Percentiles rank a stretch among this genome's conserved stretches.
Evolutionary conservation across 108 stramenopile species (phyloP).

Genomic region (Stephanodiscus triporus): DNA sequence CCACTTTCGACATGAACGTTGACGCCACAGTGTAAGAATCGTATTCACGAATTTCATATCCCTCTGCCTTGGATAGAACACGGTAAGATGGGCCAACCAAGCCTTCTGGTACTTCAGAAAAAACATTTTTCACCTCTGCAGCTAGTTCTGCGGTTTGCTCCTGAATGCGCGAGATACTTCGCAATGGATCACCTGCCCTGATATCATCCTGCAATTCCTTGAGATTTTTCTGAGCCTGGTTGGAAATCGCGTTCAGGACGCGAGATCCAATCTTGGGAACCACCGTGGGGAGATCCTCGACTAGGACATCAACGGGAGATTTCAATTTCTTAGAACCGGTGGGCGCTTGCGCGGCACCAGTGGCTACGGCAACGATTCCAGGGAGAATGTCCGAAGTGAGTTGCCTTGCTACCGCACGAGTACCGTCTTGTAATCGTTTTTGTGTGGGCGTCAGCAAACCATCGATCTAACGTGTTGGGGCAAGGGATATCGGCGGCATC

Average conservation of each 20-base stretch:
- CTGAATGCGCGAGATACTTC: conserved; percentile 64
- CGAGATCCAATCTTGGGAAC: conserved; percentile 70
- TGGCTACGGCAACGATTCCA: conserved; percentile 49
- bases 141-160: conserved; percentile 71
- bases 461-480: conserved; percentile 61
- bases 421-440: conserved; percentile 77
- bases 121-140: conserved; percentile 75
- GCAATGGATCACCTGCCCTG: conserved; percentile 60
- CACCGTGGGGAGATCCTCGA: conserved; percentile 43
- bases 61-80: conserved; percentile 56
- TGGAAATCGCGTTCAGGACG: conserved; percentile 66
- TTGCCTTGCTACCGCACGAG: conserved; percentile 82
- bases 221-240: conserved; percentile 68
- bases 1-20: conserved; percentile 61
- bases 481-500: not conserved
- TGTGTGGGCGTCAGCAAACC: conserved; percentile 75
- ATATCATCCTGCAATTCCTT: conserved; percentile 76
- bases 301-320: conserved; percentile 43
- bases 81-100: conserved; percentile 74
- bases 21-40: conserved; percentile 78
- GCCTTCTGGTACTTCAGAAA: conserved; percentile 84
- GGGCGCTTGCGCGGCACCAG: conserved; percentile 8
- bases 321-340: conserved; percentile 30
- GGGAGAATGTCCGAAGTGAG: conserved; percentile 83
- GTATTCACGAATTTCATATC: conserved; percentile 89